Evolutionary conservation across 345 rosid genomes (phyloP), one percentile per base, ranked within the genome.

Genomic region (Erodium maritimum): DNA sequence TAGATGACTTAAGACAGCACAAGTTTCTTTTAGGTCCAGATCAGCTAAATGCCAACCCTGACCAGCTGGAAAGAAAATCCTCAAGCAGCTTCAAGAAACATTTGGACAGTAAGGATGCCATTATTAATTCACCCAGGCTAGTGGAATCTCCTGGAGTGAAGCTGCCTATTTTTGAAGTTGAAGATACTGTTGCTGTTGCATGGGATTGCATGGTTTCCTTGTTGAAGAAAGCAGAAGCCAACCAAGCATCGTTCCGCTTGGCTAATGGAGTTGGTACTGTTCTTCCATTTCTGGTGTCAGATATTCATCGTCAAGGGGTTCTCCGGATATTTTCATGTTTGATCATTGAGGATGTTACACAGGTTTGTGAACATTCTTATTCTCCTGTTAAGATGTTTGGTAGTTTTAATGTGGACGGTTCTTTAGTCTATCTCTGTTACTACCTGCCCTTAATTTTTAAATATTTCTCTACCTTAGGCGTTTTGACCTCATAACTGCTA

Each of bases 151-250:
- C 88, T 58, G 80, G 88, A 42, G 95, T 77, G 61, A 85, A 81
- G 72, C 73, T 73, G 58, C 87, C 96, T 52, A 84, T 94, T 57
- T 94, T 94, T 72, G 96, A 94, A 80, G 77, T 80, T 62, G 91
- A 87, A 76, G 74, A 70, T 60, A 85, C 95, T 55, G 83, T 85
- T 51, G 71, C 84, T 63, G 73, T 90, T 69, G 96, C 86, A 33
- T 94, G 99, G 99, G 99, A 94, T 75, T 90, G 96, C 65, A 37
- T 94, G 91, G 80, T 85, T 61, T 83, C 96, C 71, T 75, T 94
- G 69, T 58, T 94, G 67, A 94, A 90, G 90, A 94, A 85, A 82
- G 77, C 99, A 69, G 99, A 94, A 77, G 81, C 81, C 50, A 85
- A 71, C 72, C 99, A 94, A 73, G 74, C 91, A 51, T 73, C 96